phyloP scores from a whole-genome alignment of 2,329 filamentous ascomycete genomes.

The Ascocoryne sarcoides region DNA sequence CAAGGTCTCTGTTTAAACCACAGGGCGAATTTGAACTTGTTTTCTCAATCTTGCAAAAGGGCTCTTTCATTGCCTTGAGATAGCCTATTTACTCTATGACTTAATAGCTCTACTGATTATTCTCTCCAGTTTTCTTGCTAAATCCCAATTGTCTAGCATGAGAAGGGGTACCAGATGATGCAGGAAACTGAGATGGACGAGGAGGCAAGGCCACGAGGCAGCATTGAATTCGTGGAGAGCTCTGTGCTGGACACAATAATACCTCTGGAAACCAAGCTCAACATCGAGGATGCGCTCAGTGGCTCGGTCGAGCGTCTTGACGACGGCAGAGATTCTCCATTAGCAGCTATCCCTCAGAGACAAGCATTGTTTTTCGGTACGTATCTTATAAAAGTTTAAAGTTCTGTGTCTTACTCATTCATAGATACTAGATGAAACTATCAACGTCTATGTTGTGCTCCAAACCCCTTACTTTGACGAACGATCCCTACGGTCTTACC shows the following conservation, averaged over 20 bases:
- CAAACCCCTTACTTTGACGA: slow-evolving; percentile 54
- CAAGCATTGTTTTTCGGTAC: slow-evolving; percentile 65
- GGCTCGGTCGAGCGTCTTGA: slow-evolving; percentile 32
- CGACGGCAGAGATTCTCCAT: slow-evolving; percentile 31
- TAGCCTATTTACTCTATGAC: too few species aligned
- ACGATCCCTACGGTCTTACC: slow-evolving; percentile 45
- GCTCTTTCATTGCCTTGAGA: too few species aligned
- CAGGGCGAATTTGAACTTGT: too few species aligned
- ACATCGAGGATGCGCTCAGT: slow-evolving; percentile 43
- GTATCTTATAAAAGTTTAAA: slow-evolving; percentile 27
- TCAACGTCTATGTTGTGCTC: slow-evolving; percentile 60
- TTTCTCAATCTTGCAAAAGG: too few species aligned
- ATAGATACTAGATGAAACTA: slow-evolving; percentile 59
- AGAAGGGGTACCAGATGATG: too few species aligned
- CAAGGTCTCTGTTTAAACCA: too few species aligned
- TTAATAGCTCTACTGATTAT: background rate
- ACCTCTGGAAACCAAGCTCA: slow-evolving; percentile 45
- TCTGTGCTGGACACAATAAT: slow-evolving; percentile 54
- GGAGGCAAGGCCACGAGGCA: slow-evolving; percentile 29
- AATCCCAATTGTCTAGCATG: too few species aligned
- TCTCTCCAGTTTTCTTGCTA: background rate
- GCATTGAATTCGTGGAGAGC: slow-evolving; percentile 44
- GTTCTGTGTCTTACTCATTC: slow-evolving; percentile 38
- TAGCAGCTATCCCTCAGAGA: slow-evolving; percentile 51
- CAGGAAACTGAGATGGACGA: slow-evolving; percentile 22